Conservation (phyloP, 805 yeast genomes). For the Lipomyces anomalus region DNA sequence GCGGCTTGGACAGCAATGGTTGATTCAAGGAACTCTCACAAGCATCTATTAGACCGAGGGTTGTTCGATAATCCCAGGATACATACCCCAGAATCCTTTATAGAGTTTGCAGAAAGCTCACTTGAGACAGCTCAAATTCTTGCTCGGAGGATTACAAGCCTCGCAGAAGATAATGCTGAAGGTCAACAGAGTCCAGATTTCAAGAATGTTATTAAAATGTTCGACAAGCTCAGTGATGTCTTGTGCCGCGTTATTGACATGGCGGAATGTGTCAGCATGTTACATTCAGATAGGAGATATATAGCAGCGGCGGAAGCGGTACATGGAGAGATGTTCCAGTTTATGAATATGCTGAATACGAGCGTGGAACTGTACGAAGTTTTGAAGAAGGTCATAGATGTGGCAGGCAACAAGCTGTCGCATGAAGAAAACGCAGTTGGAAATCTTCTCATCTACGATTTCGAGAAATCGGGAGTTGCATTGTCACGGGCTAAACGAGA, state of each 20-base stretch:
- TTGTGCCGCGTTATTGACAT: conserved; percentile 89
- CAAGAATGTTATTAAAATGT: conserved; percentile 49
- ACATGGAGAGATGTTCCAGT: conserved; percentile 84
- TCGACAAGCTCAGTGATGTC: conserved; percentile 82
- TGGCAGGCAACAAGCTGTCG: conserved; percentile 40
- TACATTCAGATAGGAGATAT: conserved; percentile 68
- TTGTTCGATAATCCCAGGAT: conserved; percentile 70
- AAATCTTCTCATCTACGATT: conserved; percentile 69
- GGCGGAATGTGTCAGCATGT: conserved; percentile 81
- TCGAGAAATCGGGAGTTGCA: conserved; percentile 83
- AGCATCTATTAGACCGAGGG: conserved; percentile 38
- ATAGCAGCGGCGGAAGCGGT: conserved; percentile 77
- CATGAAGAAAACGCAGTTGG: conserved; percentile 82
- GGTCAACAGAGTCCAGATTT: conserved; percentile 38
- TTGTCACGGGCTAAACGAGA: conserved; percentile 59
- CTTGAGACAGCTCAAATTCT: conserved; percentile 59
- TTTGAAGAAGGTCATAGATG: conserved; percentile 41
- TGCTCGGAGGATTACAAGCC: conserved; percentile 47
- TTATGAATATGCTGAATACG: conserved; percentile 88
- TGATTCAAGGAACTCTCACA: not conserved
- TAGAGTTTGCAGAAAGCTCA: conserved; percentile 59
- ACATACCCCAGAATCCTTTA: conserved; percentile 63
- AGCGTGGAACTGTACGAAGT: conserved; percentile 62
- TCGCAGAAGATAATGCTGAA: conserved; percentile 35
- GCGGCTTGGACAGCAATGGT: conserved; percentile 17